Evolutionary conservation across 2,329 filamentous ascomycete species (phyloP), one percentile per base, ranked within the genome.

Genomic region (Penicillium sp.): DNA sequence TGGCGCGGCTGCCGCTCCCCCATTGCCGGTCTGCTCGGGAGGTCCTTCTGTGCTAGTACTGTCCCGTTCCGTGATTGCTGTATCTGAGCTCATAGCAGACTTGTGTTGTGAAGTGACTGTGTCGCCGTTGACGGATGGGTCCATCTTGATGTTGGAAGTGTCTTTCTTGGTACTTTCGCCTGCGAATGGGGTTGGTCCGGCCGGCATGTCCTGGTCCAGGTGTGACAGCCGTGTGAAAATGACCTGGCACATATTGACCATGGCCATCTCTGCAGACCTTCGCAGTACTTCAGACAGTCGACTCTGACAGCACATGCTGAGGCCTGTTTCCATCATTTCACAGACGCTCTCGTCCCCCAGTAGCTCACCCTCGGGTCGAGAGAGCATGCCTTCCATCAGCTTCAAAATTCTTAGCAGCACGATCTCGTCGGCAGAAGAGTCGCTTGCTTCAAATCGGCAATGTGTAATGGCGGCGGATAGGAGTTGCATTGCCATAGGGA

Each of bases 161-260:
- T 85, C 85, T 62, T 88, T 57, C 29, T 61, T 61, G 11, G 26
- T 86, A 14, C 60, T 61, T 33, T 62, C 69, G 85, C 82, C 65
- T 85, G 84, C 88, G 55, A 90, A 75, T 3, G 84, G 84, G 35
- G 88, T 85, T 7, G 84, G 77, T 60, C 90, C 86, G 37, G 88
- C 84, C 13, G 86, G 86, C 23, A 87, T 85, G 70, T 93, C 89
- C 47, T 90, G 83, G 67, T 96, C 91, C 8, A 98, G 80, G 62
- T 93, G 88, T 74, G 96, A 96, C 52, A 99, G 79, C 59, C 96
- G 88, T 74, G 93, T 90, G 72, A 99, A 99, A 68, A 99, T 96
- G 64, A 96, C 92, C 77, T 99, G 95, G 72, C 95, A 98, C 95
- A 99, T 99, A 65, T 92, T 91, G 46, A 98, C 91, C 93, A 99